A percentile compares a stretch with the other conserved stretches of the same genome.
Evolutionary conservation across 306 rosid species (phyloP).

Genomic region (Dicorynia guianensis): DNA sequence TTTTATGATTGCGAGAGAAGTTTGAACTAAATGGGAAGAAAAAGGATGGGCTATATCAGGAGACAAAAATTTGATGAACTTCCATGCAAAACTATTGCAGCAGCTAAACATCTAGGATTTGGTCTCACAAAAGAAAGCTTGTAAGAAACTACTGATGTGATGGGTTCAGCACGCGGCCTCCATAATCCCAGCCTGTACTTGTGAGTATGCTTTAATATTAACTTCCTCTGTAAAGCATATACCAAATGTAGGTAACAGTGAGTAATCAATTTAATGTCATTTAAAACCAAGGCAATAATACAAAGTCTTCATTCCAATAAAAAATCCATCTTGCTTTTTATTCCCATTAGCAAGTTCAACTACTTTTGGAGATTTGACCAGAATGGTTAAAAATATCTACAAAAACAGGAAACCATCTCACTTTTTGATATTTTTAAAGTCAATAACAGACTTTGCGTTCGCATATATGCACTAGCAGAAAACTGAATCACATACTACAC

Average conservation of each 20-base stretch:
- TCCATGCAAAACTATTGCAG: neutral
- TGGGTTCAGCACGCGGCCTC: conserved; percentile 53
- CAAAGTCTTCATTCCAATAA: neutral
- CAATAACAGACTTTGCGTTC: neutral
- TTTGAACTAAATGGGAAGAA: conserved; percentile 14
- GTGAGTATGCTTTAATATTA: conserved; percentile 57
- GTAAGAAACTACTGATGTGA: conserved; percentile 36
- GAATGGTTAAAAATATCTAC: neutral
- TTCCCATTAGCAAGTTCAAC: conserved; percentile 12
- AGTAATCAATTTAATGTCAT: neutral
- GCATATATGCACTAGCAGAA: neutral
- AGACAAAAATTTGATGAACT: conserved; percentile 7
- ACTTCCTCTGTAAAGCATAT: conserved; percentile 58
- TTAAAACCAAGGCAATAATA: neutral
- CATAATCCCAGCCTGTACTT: conserved; percentile 64
- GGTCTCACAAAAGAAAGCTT: neutral
- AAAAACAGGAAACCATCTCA: neutral
- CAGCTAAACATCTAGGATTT: conserved; percentile 1
- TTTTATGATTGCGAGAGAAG: neutral
- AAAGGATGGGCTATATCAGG: neutral
- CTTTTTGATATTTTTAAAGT: neutral
- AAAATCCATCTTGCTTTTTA: neutral
- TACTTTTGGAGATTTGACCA: neutral
- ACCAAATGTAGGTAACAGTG: conserved; percentile 7
- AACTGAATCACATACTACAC: neutral